These are phyloP conservation scores for Yarrowia hollandica DNA, from an alignment of 805 yeast species.

Conservation along the genomic window DNA sequence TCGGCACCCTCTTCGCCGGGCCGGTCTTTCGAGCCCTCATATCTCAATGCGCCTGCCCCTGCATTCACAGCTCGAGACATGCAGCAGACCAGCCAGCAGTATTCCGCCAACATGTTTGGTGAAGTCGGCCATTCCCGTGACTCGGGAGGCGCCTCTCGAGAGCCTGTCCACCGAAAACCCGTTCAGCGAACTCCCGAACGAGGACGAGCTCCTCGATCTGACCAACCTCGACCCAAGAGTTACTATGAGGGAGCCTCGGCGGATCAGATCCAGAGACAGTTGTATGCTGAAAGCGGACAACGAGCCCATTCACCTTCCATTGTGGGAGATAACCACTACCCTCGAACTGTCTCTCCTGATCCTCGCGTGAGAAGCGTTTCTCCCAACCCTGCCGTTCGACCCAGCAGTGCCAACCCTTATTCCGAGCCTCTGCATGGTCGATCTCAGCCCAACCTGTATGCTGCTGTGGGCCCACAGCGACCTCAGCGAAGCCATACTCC, in stretches of 20 bases:
- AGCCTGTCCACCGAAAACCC: constrained; percentile 25
- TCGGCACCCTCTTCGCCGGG: constrained; percentile 39
- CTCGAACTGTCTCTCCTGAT: constrained; percentile 21
- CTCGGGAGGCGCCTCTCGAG: constrained; percentile 4
- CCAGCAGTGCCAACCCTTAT: constrained; percentile 9
- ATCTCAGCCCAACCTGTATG: constrained; percentile 22
- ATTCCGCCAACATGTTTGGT: constrained; percentile 30
- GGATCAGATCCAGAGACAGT: constrained; percentile 20
- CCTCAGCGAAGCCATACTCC: constrained; percentile 28
- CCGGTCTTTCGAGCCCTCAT: constrained; percentile 19
- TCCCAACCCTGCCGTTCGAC: constrained; percentile 26
- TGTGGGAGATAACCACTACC: constrained; percentile 29
- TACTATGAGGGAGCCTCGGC: constrained; percentile 28
- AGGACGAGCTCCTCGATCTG: constrained; percentile 3
- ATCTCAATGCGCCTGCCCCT: constrained; percentile 39
- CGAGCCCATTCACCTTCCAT: constrained; percentile 10
- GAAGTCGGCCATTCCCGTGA: constrained; percentile 18
- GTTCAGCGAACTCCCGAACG: constrained; percentile 22
- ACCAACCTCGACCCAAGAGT: constrained; percentile 24
- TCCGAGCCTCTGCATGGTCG: constrained; percentile 20
- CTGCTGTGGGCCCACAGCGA: constrained; percentile 6
- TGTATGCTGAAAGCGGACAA: constrained; percentile 4
- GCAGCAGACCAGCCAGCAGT: constrained; percentile 43
- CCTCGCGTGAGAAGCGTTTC: constrained; percentile 5
- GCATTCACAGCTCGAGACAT: constrained; percentile 45